phyloP scores from a whole-genome alignment of 768 basidiomycete genomes.

The Trametes villosa region DNA sequence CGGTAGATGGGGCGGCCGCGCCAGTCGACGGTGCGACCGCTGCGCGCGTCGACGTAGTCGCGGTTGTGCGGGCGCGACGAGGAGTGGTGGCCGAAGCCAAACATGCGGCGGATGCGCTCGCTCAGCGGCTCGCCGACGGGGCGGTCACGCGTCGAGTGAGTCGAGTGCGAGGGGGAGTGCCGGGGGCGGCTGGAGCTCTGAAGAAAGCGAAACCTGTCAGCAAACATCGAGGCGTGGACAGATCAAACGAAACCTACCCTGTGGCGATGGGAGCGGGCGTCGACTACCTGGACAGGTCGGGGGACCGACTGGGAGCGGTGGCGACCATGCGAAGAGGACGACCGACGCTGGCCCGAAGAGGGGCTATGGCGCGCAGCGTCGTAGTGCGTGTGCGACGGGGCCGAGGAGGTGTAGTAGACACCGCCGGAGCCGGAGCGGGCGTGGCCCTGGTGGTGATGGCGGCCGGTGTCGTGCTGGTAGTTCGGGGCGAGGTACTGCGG shows the following conservation, averaged over 20 bases:
- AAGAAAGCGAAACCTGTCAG: background rate
- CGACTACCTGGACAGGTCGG: constrained; percentile 8
- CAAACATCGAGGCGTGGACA: background rate
- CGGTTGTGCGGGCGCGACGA: constrained; percentile 14
- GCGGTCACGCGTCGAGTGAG: constrained; percentile 22
- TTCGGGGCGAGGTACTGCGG: constrained; percentile 18
- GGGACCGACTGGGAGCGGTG: constrained; percentile 21
- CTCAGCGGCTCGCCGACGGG: constrained; percentile 30
- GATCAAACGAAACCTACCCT: constrained; percentile 12
- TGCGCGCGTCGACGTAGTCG: constrained; percentile 32
- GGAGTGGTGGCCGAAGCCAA: constrained; percentile 36
- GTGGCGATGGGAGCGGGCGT: constrained; percentile 10
- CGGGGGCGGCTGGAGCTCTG: constrained; percentile 20
- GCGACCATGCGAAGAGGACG: constrained; percentile 25
- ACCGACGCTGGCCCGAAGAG: constrained; percentile 22
- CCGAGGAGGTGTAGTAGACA: constrained; percentile 18
- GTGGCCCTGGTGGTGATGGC: constrained; percentile 25
- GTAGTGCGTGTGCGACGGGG: constrained; percentile 14
- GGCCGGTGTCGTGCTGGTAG: constrained; percentile 22
- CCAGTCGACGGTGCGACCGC: constrained; percentile 49
- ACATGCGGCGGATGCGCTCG: constrained; percentile 44
- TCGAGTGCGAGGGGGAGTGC: constrained; percentile 9
- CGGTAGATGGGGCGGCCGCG: constrained; percentile 58
- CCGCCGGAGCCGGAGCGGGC: constrained; percentile 25
- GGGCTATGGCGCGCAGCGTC: constrained; percentile 17